Evolutionary conservation across 2,329 filamentous ascomycete genomes (phyloP).

Genomic region (Didymosphaeria variabile): DNA sequence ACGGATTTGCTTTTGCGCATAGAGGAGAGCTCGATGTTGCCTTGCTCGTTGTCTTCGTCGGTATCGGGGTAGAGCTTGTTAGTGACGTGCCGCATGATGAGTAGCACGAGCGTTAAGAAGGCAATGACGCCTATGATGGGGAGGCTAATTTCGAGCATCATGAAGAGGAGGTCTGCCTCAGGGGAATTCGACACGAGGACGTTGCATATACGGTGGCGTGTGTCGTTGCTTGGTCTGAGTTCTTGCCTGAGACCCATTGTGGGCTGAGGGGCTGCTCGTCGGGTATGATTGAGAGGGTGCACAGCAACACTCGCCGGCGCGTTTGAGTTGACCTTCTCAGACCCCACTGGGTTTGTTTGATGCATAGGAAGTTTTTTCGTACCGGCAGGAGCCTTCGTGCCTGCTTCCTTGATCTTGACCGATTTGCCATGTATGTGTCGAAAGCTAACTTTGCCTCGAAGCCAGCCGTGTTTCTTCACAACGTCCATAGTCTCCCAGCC

Average conservation of each 20-base stretch:
- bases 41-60: background rate
- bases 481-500: slow-evolving; percentile 11
- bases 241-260: background rate
- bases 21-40: background rate
- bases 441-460: slow-evolving; percentile 12
- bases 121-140: slow-evolving; percentile 9
- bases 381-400: background rate
- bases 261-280: background rate
- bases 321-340: background rate
- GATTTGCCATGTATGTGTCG: background rate
- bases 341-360: background rate
- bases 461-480: slow-evolving; percentile 11
- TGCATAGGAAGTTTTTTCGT: background rate
- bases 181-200: slow-evolving; percentile 21
- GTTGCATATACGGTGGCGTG: slow-evolving; percentile 36
- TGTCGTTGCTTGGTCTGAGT: slow-evolving; percentile 4
- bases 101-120: slow-evolving; percentile 2
- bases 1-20: background rate
- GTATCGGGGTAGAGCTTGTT: background rate
- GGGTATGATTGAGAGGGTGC: background rate
- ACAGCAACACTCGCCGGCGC: background rate
- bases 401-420: background rate
- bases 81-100: background rate
- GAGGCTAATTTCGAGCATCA: slow-evolving; percentile 17
- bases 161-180: slow-evolving; percentile 17